Conservation (phyloP, 176 grass and related monocot species). For the Avena eriantha region DNA sequence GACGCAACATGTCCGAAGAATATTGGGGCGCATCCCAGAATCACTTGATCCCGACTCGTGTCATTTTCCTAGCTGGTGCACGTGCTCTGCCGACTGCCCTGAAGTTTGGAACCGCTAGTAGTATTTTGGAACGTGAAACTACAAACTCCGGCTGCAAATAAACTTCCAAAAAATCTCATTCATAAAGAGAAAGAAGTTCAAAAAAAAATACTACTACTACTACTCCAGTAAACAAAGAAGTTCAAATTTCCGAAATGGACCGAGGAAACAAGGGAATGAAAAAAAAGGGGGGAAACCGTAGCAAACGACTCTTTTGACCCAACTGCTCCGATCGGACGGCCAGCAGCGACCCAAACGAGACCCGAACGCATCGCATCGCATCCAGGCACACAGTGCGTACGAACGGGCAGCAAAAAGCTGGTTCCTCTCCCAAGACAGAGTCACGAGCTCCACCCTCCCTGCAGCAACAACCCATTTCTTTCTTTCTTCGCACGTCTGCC, state of each 20-base stretch:
- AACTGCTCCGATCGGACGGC: background rate
- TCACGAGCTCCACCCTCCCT: slow-evolving; percentile 2
- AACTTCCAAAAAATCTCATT: background rate
- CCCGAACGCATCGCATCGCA: too few species aligned
- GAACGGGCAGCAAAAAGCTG: background rate
- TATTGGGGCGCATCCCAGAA: background rate
- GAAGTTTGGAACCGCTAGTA: background rate
- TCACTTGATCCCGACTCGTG: background rate
- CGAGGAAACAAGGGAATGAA: background rate
- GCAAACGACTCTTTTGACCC: background rate
- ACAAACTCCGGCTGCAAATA: background rate
- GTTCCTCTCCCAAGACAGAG: background rate
- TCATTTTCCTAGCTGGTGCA: background rate
- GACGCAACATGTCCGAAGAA: background rate
- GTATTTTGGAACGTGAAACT: background rate
- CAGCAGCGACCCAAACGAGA: background rate
- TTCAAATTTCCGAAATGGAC: background rate
- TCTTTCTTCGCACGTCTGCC: slow-evolving; percentile 37
- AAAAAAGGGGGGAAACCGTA: background rate
- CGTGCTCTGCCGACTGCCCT: background rate
- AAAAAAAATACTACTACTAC: too few species aligned
- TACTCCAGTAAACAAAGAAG: background rate
- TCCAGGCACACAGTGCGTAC: background rate
- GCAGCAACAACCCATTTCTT: slow-evolving; percentile 27
- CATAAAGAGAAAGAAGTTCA: too few species aligned